A percentile compares a stretch with the other conserved stretches of the same genome.
phyloP scores from a whole-genome alignment of 306 rosid species.

The Albizia julibrissin region DNA sequence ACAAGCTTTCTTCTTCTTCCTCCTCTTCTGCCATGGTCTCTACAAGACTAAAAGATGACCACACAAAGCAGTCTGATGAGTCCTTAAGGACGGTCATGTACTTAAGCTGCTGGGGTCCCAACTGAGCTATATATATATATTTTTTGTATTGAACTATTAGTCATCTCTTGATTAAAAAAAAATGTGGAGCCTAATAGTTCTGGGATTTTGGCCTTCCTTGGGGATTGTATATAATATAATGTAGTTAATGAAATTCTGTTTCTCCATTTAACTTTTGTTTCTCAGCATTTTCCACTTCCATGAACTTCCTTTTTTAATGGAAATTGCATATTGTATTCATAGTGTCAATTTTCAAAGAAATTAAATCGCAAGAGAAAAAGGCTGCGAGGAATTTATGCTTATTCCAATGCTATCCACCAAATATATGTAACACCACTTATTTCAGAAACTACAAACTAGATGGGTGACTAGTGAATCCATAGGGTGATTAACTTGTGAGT shows the following conservation, averaged over 20 bases:
- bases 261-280: background rate
- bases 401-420: background rate
- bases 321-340: background rate
- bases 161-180: background rate
- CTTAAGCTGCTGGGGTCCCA: slow-evolving; percentile 7
- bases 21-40: background rate
- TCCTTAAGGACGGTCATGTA: background rate
- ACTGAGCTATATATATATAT: background rate
- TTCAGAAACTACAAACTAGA: too few species aligned
- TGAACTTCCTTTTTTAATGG: background rate
- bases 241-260: background rate
- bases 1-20: background rate
- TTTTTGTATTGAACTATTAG: background rate
- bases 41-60: background rate
- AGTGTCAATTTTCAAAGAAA: background rate
- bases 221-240: background rate
- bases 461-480: background rate
- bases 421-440: too few species aligned
- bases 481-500: background rate
- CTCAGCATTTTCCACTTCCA: background rate
- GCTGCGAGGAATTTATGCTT: background rate
- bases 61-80: background rate
- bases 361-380: background rate
- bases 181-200: background rate
- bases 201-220: background rate